These are phyloP conservation scores for Diaporthe longicolla DNA, from an alignment of 2,329 filamentous ascomycete genomes.

Conservation along the genomic window DNA sequence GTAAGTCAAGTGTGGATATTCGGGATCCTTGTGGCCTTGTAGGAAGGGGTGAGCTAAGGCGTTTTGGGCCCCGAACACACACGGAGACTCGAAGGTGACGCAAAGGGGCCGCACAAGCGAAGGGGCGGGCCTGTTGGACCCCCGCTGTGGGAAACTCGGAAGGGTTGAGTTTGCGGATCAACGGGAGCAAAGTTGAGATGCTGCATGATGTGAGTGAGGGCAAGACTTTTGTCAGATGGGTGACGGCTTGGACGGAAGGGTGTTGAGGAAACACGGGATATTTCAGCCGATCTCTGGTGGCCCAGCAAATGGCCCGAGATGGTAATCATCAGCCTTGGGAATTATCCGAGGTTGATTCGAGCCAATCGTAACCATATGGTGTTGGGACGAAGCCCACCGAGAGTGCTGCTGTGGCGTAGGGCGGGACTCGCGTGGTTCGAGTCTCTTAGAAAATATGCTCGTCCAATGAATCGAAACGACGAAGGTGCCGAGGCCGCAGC, in stretches of 20 bases:
- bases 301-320: conserved; percentile 19
- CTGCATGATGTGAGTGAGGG: conserved; percentile 7
- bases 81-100: not conserved
- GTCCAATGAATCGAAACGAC: conserved; percentile 22
- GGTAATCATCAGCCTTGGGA: conserved; percentile 18
- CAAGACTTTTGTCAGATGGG: conserved; percentile 8
- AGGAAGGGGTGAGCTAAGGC: conserved; percentile 6
- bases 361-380: conserved; percentile 23
- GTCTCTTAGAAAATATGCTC: conserved; percentile 12
- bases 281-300: conserved; percentile 24
- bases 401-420: not conserved
- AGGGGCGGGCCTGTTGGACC: conserved; percentile 6
- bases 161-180: conserved; percentile 28
- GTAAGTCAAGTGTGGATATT: not conserved
- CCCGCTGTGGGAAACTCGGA: conserved; percentile 1
- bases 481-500: conserved; percentile 11
- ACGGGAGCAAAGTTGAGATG: conserved; percentile 9
- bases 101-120: not conserved
- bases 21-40: not conserved
- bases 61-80: conserved; percentile 2
- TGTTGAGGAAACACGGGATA: conserved; percentile 32
- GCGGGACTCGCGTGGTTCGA: not conserved
- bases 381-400: conserved; percentile 19
- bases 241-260: conserved; percentile 29
- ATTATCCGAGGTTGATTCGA: conserved; percentile 9